Evolutionary conservation across 2,329 filamentous ascomycete species (phyloP), one percentile per base, ranked within the genome.

Genomic region (Trichoderma sp.): DNA sequence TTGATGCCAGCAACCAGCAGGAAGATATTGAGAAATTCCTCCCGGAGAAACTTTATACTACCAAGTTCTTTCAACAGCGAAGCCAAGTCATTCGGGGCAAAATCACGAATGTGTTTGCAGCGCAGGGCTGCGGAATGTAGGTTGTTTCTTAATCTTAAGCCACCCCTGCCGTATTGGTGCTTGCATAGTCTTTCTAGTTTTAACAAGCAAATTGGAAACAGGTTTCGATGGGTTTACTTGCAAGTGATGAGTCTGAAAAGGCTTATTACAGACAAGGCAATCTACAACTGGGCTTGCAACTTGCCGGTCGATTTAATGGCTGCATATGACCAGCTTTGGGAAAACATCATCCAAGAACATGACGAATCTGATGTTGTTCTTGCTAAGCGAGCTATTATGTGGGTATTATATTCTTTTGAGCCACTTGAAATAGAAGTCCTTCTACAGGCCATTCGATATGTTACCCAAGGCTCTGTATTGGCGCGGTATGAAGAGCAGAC

Each of bases 171-270:
- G n/a, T n/a, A n/a, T n/a, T n/a, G n/a, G n/a, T n/a, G n/a, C n/a
- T n/a, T n/a, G n/a, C n/a, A n/a, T n/a, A n/a, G n/a, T n/a, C n/a
- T n/a, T n/a, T n/a, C n/a, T n/a, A n/a, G n/a, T n/a, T n/a, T n/a
- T n/a, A n/a, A n/a, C n/a, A n/a, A n/a, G n/a, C n/a, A n/a, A n/a
- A n/a, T n/a, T n/a, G n/a, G n/a, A n/a, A n/a, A n/a, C 26, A 26
- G 26, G 26, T 73, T 73, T 18, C 72, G 70, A 54, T 73, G 72
- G 72, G 72, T 71, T 18, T 55, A 69, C 2, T 67, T 73, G 2
- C 71, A 73, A n/a, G 70, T 71, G 21, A 49, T 68, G 2, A 68
- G 69, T 8, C 65, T 72, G 1, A 18, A 70, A 10, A 58, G 60
- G 4, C 49, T 58, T 4, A 43, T 56, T 4, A 30, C 63, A 5